Base-by-base conservation (phyloP, 805 yeast genomes). In the Kodamaea restingae region DNA sequence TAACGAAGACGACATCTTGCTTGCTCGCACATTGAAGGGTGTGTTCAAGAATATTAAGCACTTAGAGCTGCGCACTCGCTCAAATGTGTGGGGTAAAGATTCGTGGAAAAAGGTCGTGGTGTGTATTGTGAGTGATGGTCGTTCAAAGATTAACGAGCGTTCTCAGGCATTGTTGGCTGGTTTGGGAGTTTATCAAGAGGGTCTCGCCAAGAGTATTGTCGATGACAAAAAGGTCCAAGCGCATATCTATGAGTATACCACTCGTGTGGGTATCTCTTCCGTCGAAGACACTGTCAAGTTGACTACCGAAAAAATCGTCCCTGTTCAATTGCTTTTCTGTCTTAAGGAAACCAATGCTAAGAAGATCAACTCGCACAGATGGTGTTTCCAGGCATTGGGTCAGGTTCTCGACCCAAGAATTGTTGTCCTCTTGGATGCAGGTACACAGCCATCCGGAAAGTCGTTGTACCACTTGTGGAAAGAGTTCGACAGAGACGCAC, bases 301-400 rank as follows among this genome's bases (percentile, higher is more conserved):
- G 42, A 69, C 75, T 11, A 67, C 73, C 2, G 75, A 72, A 41
- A 75, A 76, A 49, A 66, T 78, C 43, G 79, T 78, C 11, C 85
- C 85, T 0, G 78, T 79, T 21, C 85, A 79, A 55, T 60, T 79
- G 58, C 60, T 80, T 30, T 72, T 79, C 47, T 78, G 83, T 42
- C 61, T 79, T 47, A 79, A 79, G 58, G 84, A 79, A 55, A 63
- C 72, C 45, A 79, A 79, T 57, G 71, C 81, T 18, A 78, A 79
- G 58, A 79, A 79, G 47, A 79, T 79, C 56, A 79, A 79, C 56
- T 76, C 82, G 18, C 85, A 79, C 54, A 62, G 85, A 45, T 79
- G 85, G 85, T 75, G 81, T 50, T 79, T 79, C 64, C 80, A 79
- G 52, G 84, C 82, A 1, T 65, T 79, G 40, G 75, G 81, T 33